A percentile compares a stretch with the other conserved stretches of the same genome.
These are phyloP conservation scores for Candida argentea DNA, from an alignment of 805 yeast species.

Conservation along the genomic window DNA sequence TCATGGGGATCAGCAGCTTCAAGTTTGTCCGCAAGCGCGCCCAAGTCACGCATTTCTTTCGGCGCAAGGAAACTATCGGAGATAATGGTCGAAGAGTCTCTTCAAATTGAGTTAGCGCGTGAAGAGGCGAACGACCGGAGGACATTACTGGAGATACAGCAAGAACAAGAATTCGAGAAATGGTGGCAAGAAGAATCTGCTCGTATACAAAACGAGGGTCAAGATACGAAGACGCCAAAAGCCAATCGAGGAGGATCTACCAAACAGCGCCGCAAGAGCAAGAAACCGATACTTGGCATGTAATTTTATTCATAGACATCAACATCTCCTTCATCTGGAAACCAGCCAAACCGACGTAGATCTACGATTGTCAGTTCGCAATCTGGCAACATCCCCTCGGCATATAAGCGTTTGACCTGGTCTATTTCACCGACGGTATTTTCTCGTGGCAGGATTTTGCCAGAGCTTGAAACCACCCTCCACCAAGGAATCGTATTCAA, in stretches of 20 bases:
- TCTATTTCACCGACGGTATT: constrained; percentile 27
- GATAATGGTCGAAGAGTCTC: constrained; percentile 38
- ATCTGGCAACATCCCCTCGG: constrained; percentile 35
- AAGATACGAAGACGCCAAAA: background rate
- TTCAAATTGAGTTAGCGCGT: constrained; percentile 22
- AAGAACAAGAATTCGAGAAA: constrained; percentile 72
- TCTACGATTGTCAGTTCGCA: constrained; percentile 29
- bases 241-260: constrained; percentile 3
- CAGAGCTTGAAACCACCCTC: constrained; percentile 61
- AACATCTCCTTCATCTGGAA: constrained; percentile 39
- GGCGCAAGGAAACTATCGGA: constrained; percentile 30
- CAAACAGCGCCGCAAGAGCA: background rate
- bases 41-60: background rate
- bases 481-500: constrained; percentile 60
- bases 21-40: background rate
- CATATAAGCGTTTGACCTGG: constrained; percentile 36
- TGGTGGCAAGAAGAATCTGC: constrained; percentile 84
- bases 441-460: constrained; percentile 47
- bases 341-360: constrained; percentile 54
- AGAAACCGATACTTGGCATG: background rate
- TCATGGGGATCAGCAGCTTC: background rate
- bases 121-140: constrained; percentile 20
- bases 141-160: constrained; percentile 60
- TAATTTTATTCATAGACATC: constrained; percentile 1
- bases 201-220: constrained; percentile 37